A percentile compares a stretch with the other conserved stretches of the same genome.
phyloP scores from a whole-genome alignment of 2,329 filamentous ascomycete species.

The Sporothrix brasiliensis region DNA sequence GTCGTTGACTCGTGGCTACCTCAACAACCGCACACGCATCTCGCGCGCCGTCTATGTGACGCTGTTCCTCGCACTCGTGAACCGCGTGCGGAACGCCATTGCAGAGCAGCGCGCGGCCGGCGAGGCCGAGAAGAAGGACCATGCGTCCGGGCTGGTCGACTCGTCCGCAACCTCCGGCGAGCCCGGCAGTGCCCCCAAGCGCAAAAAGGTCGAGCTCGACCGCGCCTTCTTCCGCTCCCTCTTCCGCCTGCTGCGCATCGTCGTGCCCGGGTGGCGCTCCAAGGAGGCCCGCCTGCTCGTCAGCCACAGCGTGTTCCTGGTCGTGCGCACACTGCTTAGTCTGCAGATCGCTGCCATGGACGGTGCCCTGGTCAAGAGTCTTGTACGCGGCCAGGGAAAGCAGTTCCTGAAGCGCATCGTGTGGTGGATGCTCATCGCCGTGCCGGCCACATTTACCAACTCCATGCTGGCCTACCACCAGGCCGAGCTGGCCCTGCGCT shows the following conservation, averaged over 20 bases:
- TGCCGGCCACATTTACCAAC: conserved; percentile 97
- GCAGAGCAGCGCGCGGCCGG: conserved; percentile 72
- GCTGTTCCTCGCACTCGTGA: conserved; percentile 75
- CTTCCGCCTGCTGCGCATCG: conserved; percentile 77
- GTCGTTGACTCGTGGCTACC: conserved; percentile 71
- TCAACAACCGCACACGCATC: conserved; percentile 77
- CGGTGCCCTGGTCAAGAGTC: conserved; percentile 84
- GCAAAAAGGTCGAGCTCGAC: conserved; percentile 89
- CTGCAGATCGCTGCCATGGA: conserved; percentile 96
- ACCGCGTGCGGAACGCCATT: conserved; percentile 88
- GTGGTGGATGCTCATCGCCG: conserved; percentile 98
- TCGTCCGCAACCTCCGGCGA: not conserved
- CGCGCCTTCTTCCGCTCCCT: conserved; percentile 78
- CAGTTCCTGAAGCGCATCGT: conserved; percentile 86
- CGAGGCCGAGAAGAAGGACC: conserved; percentile 36
- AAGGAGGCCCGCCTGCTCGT: conserved; percentile 84
- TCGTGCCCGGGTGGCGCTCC: conserved; percentile 86
- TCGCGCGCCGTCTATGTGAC: conserved; percentile 82
- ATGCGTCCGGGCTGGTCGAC: conserved; percentile 1
- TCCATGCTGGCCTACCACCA: conserved; percentile 99
- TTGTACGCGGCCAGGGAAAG: conserved; percentile 87
- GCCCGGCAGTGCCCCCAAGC: conserved; percentile 44
- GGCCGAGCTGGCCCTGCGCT: conserved; percentile 88
- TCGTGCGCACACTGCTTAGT: conserved; percentile 88
- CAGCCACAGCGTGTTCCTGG: conserved; percentile 91